phyloP scores from a whole-genome alignment of 75 land plant genomes.

The Cunninghamia lanceolata region DNA sequence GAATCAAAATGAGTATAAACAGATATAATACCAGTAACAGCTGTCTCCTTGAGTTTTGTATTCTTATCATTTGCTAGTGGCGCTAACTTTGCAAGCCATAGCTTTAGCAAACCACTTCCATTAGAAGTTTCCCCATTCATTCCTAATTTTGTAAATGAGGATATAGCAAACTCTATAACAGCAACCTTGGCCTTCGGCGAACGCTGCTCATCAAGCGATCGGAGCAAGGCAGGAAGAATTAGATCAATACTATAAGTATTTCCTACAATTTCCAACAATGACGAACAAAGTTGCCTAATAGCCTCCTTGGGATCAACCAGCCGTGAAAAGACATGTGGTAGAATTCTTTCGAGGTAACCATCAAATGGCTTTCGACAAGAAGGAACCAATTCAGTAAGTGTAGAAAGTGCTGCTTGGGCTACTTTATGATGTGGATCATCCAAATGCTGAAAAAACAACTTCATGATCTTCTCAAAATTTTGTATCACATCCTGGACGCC shows the following conservation, averaged over 20 bases:
- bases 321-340: conserved; percentile 97
- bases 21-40: conserved; percentile 91
- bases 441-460: conserved; percentile 90
- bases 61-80: conserved; percentile 92
- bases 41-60: conserved; percentile 90
- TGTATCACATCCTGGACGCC: conserved; percentile 90
- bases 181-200: conserved; percentile 99
- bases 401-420: conserved; percentile 95
- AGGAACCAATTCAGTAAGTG: conserved; percentile 88
- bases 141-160: conserved; percentile 83
- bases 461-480: conserved; percentile 98
- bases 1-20: conserved; percentile 93
- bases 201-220: conserved; percentile 97
- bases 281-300: conserved; percentile 81
- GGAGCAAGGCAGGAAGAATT: conserved; percentile 85
- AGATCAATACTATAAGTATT: conserved; percentile 85
- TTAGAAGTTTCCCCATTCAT: conserved; percentile 65
- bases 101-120: conserved; percentile 75
- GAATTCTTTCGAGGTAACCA: conserved; percentile 88
- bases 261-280: conserved; percentile 85
- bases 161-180: conserved; percentile 94
- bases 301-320: conserved; percentile 92
- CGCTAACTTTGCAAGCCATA: conserved; percentile 93
- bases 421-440: conserved; percentile 99
- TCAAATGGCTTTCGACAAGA: conserved; percentile 93